Conservation (phyloP, 805 yeast genomes). For the Starmerella asiatica region DNA sequence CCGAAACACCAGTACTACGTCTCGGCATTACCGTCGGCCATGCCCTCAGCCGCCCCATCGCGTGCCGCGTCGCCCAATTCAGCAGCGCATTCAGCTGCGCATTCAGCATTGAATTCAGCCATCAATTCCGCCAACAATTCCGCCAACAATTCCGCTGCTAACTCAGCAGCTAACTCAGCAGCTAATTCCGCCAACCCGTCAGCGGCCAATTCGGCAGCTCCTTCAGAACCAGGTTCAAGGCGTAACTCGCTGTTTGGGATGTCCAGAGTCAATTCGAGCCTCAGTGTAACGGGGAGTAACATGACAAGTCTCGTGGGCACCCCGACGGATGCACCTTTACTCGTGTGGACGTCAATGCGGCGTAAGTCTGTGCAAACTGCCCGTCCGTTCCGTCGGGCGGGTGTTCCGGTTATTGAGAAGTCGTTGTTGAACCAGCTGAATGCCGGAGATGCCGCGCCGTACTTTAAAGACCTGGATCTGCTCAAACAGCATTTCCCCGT, state of each 20-base stretch:
- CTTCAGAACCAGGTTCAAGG: constrained; percentile 2
- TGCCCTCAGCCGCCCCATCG: constrained; percentile 12
- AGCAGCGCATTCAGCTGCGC: constrained; percentile 5
- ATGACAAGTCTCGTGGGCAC: constrained; percentile 8
- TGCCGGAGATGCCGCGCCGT: constrained; percentile 73
- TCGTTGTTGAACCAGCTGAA: constrained; percentile 76
- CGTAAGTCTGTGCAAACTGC: constrained; percentile 73
- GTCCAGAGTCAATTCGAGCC: neutral
- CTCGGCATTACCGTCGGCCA: constrained; percentile 10
- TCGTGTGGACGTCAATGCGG: constrained; percentile 93
- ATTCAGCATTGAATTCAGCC: constrained; percentile 11
- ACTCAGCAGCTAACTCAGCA: neutral
- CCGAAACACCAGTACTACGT: constrained; percentile 13
- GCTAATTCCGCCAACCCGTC: constrained; percentile 2
- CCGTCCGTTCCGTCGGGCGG: constrained; percentile 45
- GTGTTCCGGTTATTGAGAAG: constrained; percentile 57
- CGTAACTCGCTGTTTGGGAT: constrained; percentile 4
- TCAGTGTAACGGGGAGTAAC: no score
- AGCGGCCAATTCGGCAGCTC: constrained; percentile 1
- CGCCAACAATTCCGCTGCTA: neutral
- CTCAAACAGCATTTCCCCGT: constrained; percentile 47
- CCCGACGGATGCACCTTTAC: constrained; percentile 30
- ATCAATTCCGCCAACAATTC: constrained; percentile 10
- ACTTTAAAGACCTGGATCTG: constrained; percentile 39
- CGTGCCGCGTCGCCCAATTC: no score